Evolutionary conservation across 176 grass and related monocot genomes (phyloP).

Genomic region (Musa beccarii): DNA sequence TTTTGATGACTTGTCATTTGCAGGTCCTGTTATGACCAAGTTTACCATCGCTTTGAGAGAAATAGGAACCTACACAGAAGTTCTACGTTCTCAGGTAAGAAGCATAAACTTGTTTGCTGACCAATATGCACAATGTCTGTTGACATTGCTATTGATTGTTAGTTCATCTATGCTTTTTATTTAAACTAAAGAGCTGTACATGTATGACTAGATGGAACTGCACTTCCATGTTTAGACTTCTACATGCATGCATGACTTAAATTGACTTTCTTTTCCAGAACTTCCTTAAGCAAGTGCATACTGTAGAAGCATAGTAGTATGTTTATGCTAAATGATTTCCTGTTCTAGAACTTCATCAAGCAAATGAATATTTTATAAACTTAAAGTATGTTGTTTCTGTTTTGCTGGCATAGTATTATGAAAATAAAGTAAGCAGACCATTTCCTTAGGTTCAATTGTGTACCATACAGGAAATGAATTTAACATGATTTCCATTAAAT

Average conservation of each 20-base stretch:
- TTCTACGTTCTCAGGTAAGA: constrained; percentile 84
- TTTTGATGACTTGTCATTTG: constrained; percentile 7
- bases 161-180: not conserved
- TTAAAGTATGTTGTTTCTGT: not conserved
- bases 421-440: not conserved
- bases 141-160: not conserved
- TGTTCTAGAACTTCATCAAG: too few species aligned
- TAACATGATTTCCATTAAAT: not conserved
- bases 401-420: not conserved
- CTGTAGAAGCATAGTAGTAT: not conserved
- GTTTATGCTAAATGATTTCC: not conserved
- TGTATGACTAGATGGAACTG: not conserved
- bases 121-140: not conserved
- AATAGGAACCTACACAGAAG: constrained; percentile 99
- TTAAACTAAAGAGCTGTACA: not conserved
- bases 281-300: not conserved
- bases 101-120: not conserved
- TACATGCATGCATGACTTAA: not conserved
- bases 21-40: constrained; percentile 97
- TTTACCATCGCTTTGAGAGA: constrained; percentile 98
- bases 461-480: not conserved
- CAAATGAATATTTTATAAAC: too few species aligned
- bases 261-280: not conserved
- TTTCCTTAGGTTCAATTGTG: not conserved
- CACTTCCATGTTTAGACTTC: not conserved